Evolutionary conservation across 495 filamentous ascomycete genomes (phyloP).

Genomic region (Aspergillus conjunctus): DNA sequence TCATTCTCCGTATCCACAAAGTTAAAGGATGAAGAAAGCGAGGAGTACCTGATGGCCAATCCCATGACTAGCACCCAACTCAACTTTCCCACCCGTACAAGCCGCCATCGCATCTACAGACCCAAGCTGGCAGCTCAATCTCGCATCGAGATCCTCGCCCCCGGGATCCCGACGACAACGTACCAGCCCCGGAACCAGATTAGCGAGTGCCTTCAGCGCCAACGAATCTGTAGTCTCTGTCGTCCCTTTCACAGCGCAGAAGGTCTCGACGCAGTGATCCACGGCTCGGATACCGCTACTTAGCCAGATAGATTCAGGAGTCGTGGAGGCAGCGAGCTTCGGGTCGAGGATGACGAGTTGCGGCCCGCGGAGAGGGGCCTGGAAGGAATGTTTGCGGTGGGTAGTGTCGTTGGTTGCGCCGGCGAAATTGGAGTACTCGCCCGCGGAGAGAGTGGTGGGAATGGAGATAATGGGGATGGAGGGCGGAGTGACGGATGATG

Average conservation of each 20-base stretch:
- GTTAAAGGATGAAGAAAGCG: not conserved
- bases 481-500: conserved; percentile 36
- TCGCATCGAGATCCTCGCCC: conserved; percentile 45
- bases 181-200: conserved; percentile 55
- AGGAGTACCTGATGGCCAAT: conserved; percentile 62
- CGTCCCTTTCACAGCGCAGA: conserved; percentile 48
- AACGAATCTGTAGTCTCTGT: conserved; percentile 43
- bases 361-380: conserved; percentile 47
- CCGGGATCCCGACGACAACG: conserved; percentile 45
- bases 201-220: conserved; percentile 46
- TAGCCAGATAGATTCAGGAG: conserved; percentile 62
- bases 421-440: conserved; percentile 60
- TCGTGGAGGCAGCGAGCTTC: conserved; percentile 48
- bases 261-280: conserved; percentile 65
- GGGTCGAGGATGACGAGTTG: conserved; percentile 63
- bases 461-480: conserved; percentile 60
- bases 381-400: conserved; percentile 56
- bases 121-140: conserved; percentile 56
- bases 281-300: conserved; percentile 63
- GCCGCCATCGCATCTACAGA: conserved; percentile 59
- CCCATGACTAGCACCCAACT: conserved; percentile 62
- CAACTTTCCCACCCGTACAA: conserved; percentile 39
- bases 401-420: conserved; percentile 59
- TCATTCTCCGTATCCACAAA: not conserved
- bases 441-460: conserved; percentile 64